Evolutionary conservation across 2,329 filamentous ascomycete genomes (phyloP).

Genomic region (Sordariomycetes sp.): DNA sequence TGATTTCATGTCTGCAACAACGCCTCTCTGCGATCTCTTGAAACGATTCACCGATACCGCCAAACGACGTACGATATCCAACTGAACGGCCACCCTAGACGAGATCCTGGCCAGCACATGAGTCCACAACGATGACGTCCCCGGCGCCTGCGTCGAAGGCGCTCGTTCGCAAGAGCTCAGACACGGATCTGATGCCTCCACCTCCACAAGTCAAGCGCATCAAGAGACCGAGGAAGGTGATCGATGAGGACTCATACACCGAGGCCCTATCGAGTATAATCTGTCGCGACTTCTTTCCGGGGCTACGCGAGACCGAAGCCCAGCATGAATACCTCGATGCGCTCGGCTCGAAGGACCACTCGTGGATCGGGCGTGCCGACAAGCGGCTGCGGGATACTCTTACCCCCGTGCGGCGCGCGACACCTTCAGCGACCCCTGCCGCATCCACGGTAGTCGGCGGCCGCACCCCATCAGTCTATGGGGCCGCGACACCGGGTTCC

Average conservation of each 20-base stretch:
- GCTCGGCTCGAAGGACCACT: conserved; percentile 70
- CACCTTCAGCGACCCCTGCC: conserved; percentile 12
- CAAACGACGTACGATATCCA: neutral
- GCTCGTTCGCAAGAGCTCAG: conserved; percentile 58
- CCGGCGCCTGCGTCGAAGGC: conserved; percentile 32
- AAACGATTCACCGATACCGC: neutral
- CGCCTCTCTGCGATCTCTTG: neutral
- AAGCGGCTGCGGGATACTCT: conserved; percentile 65
- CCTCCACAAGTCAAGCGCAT: conserved; percentile 80
- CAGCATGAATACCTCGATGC: conserved; percentile 91
- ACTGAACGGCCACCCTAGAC: neutral
- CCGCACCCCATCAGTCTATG: conserved; percentile 55
- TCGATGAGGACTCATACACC: conserved; percentile 92
- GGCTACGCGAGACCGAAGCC: conserved; percentile 71
- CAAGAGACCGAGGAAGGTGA: conserved; percentile 75
- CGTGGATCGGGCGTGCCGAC: conserved; percentile 79
- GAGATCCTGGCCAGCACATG: neutral
- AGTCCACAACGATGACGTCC: neutral
- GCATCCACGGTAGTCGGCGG: conserved; percentile 17
- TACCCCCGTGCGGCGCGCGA: conserved; percentile 54
- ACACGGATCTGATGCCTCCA: conserved; percentile 70
- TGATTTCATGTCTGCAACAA: neutral
- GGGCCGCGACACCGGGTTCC: conserved; percentile 64
- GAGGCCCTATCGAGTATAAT: conserved; percentile 89
- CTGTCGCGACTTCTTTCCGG: conserved; percentile 92